phyloP scores from a whole-genome alignment of 2,329 filamentous ascomycete species.

The Coniella lustricola region DNA sequence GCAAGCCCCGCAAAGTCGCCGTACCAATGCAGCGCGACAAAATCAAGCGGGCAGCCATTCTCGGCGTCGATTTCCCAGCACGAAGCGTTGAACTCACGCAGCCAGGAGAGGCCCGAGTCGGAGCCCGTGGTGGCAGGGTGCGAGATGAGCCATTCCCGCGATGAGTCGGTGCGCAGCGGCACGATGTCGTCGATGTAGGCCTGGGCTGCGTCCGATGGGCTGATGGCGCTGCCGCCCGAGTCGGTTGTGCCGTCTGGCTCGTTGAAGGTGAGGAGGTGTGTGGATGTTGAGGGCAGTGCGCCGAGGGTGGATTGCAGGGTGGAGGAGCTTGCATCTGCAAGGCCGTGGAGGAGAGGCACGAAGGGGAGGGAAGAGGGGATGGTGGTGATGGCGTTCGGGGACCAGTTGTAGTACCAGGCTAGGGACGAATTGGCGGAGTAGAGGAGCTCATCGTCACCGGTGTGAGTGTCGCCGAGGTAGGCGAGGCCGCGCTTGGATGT shows the following conservation, averaged over 20 bases:
- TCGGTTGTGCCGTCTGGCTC: conserved; percentile 34
- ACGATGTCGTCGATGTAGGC: conserved; percentile 31
- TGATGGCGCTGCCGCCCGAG: conserved; percentile 32
- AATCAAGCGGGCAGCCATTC: conserved; percentile 32
- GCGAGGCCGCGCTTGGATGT: conserved; percentile 23
- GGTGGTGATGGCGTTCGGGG: conserved; percentile 23
- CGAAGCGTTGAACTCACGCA: conserved; percentile 32
- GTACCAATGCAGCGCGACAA: conserved; percentile 36
- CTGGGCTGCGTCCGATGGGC: conserved; percentile 30
- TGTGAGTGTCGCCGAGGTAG: conserved; percentile 19
- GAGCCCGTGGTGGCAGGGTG: conserved; percentile 36
- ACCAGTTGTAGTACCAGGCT: conserved; percentile 38
- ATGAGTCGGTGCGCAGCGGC: conserved; percentile 23
- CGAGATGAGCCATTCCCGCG: conserved; percentile 30
- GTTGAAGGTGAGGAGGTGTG: conserved; percentile 34
- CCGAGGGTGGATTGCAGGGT: conserved; percentile 23
- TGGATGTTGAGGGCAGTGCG: conserved; percentile 27
- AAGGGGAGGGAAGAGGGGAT: conserved; percentile 24
- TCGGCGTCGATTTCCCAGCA: conserved; percentile 31
- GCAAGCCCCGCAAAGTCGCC: conserved; percentile 30
- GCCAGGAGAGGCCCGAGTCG: conserved; percentile 30
- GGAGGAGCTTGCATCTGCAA: conserved; percentile 26
- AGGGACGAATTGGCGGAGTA: conserved; percentile 30
- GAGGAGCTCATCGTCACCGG: conserved; percentile 28
- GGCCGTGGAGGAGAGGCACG: conserved; percentile 31